Evolutionary conservation across 345 rosid genomes (phyloP).

Genomic region (Cardamine chenopodiifolia): DNA sequence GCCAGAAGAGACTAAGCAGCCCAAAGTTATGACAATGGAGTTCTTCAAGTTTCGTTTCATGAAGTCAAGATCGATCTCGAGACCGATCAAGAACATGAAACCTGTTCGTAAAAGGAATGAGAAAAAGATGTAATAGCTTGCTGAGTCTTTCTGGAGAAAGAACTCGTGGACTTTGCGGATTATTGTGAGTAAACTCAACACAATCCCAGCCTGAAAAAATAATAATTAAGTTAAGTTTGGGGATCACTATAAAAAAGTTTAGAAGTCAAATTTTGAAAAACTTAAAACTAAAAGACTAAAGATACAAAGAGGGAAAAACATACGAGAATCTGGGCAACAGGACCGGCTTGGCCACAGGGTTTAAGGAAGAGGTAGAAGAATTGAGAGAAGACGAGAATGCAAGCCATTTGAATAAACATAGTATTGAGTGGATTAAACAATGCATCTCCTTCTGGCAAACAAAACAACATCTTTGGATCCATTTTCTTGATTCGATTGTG

Average conservation of each 20-base stretch:
- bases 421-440: slow-evolving; percentile 71
- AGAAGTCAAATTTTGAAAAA: not conserved
- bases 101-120: slow-evolving; percentile 57
- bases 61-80: slow-evolving; percentile 65
- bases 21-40: slow-evolving; percentile 51
- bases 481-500: slow-evolving; percentile 33
- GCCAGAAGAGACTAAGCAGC: slow-evolving; percentile 45
- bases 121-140: slow-evolving; percentile 54
- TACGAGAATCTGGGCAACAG: slow-evolving; percentile 86
- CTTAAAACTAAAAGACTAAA: not conserved
- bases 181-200: slow-evolving; percentile 66
- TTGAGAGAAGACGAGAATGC: slow-evolving; percentile 84
- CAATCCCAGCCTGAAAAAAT: slow-evolving; percentile 72
- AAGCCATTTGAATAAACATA: slow-evolving; percentile 61
- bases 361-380: slow-evolving; percentile 75
- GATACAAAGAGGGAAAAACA: not conserved
- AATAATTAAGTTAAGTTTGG: not conserved
- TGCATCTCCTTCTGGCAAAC: slow-evolving; percentile 45
- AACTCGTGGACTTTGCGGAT: slow-evolving; percentile 41
- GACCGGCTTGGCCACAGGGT: slow-evolving; percentile 77
- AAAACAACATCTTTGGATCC: slow-evolving; percentile 43
- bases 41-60: slow-evolving; percentile 53
- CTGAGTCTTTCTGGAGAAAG: slow-evolving; percentile 60
- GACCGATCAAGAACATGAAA: slow-evolving; percentile 82
- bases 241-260: not conserved